These are phyloP conservation scores for Aegilops longissima DNA, from an alignment of 176 grass and related monocot species.

Conservation along the genomic window DNA sequence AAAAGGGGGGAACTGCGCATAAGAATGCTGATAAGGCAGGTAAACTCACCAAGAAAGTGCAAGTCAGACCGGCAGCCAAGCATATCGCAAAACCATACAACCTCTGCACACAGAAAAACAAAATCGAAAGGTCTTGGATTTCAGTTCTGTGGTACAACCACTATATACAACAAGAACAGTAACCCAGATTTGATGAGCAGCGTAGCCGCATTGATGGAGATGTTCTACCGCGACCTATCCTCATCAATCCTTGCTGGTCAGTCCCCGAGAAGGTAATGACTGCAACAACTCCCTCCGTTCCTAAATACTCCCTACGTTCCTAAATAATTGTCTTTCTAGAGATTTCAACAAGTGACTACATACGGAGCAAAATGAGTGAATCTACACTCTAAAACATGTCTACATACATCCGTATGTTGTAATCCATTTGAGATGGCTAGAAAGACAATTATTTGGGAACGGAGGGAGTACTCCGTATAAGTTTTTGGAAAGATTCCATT, in stretches of 20 bases:
- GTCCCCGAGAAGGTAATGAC: not conserved
- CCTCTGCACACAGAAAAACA: slow-evolving; percentile 53
- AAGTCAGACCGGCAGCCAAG: slow-evolving; percentile 74
- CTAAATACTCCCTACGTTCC: no score
- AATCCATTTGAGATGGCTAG: no score
- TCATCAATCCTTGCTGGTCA: not conserved
- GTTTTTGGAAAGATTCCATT: no score
- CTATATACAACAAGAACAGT: not conserved
- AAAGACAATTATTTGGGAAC: no score
- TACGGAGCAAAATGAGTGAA: no score
- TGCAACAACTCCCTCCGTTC: not conserved
- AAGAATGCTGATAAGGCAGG: not conserved
- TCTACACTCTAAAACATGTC: no score
- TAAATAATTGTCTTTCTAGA: no score
- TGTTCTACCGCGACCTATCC: not conserved
- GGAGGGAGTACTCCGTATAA: no score
- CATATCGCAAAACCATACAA: slow-evolving; percentile 93
- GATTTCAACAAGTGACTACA: no score
- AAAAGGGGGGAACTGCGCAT: not conserved
- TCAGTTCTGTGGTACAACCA: slow-evolving; percentile 14
- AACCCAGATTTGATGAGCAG: not conserved
- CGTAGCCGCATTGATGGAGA: not conserved
- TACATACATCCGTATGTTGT: no score
- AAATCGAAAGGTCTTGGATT: not conserved
- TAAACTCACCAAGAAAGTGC: slow-evolving; percentile 82